phyloP scores from a whole-genome alignment of 208 protist species.

The Trypanosoma caninum region DNA sequence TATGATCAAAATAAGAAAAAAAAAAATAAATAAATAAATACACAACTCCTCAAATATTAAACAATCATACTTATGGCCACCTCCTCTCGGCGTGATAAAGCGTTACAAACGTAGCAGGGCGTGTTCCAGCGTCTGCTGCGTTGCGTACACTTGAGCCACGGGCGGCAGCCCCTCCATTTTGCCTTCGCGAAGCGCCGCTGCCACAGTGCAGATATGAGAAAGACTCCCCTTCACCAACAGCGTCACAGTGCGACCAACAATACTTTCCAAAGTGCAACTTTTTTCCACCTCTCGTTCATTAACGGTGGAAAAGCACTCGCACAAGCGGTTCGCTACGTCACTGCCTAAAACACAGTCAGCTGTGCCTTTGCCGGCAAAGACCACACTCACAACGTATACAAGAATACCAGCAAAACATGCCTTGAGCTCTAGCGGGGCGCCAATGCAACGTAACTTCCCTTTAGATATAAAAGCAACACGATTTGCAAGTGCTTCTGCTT shows the following conservation, averaged over 20 bases:
- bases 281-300: neutral
- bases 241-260: conserved; percentile 40
- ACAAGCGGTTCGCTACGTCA: neutral
- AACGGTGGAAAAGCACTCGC: conserved; percentile 3
- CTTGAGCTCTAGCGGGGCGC: conserved; percentile 52
- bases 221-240: conserved; percentile 39
- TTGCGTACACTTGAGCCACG: conserved; percentile 54
- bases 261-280: conserved; percentile 45
- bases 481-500: conserved; percentile 79
- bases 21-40: conserved; percentile 1
- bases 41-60: too few species aligned
- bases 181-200: conserved; percentile 45
- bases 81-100: neutral
- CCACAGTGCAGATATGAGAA: conserved; percentile 32
- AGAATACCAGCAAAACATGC: conserved; percentile 35
- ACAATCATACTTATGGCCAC: too few species aligned
- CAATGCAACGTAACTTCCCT: conserved; percentile 50
- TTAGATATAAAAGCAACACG: conserved; percentile 59
- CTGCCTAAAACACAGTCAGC: neutral
- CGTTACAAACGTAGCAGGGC: conserved; percentile 33
- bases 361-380: conserved; percentile 25
- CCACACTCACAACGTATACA: conserved; percentile 49
- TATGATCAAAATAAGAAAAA: conserved; percentile 3
- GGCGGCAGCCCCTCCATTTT: conserved; percentile 34
- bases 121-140: conserved; percentile 68